Conservation (phyloP, 2,329 filamentous ascomycete genomes). For the Trichoderma cornu-damae region DNA sequence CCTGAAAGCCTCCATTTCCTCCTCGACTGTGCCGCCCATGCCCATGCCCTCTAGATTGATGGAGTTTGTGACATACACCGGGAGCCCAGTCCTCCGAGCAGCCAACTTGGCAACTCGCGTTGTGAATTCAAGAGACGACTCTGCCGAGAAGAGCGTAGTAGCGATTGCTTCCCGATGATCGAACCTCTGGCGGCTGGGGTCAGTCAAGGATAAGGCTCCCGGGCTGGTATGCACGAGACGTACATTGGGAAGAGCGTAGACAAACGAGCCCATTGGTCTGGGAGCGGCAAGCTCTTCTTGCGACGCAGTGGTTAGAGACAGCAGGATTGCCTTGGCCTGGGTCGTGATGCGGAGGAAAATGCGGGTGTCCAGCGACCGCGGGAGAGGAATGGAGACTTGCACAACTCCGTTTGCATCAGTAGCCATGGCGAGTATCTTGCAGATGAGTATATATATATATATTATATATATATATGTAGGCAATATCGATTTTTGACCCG, state of each 20-base stretch:
- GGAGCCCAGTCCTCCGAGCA: slow-evolving; percentile 64
- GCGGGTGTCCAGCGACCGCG: slow-evolving; percentile 54
- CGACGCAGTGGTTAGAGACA: slow-evolving; percentile 57
- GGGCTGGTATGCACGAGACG: slow-evolving; percentile 21
- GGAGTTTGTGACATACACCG: slow-evolving; percentile 88
- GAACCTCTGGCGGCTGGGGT: slow-evolving; percentile 38
- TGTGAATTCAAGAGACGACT: slow-evolving; percentile 78
- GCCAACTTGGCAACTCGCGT: slow-evolving; percentile 78
- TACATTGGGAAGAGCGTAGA: slow-evolving; percentile 91
- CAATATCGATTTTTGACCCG: too few species aligned
- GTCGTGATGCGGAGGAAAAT: slow-evolving; percentile 57
- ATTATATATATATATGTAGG: too few species aligned
- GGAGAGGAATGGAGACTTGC: slow-evolving; percentile 56
- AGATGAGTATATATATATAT: too few species aligned
- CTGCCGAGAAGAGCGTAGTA: slow-evolving; percentile 72
- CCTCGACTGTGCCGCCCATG: slow-evolving; percentile 76
- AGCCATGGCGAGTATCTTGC: slow-evolving; percentile 23
- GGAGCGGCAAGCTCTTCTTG: slow-evolving; percentile 47
- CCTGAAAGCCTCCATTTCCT: slow-evolving; percentile 87
- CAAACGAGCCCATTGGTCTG: slow-evolving; percentile 74
- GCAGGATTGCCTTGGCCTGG: slow-evolving; percentile 51
- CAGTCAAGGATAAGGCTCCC: slow-evolving; percentile 1
- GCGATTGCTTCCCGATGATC: slow-evolving; percentile 60
- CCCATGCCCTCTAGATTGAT: slow-evolving; percentile 69
- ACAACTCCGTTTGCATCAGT: slow-evolving; percentile 21